These are phyloP conservation scores for Volutella citrinella DNA, from an alignment of 2,329 filamentous ascomycete species.

Conservation along the genomic window DNA sequence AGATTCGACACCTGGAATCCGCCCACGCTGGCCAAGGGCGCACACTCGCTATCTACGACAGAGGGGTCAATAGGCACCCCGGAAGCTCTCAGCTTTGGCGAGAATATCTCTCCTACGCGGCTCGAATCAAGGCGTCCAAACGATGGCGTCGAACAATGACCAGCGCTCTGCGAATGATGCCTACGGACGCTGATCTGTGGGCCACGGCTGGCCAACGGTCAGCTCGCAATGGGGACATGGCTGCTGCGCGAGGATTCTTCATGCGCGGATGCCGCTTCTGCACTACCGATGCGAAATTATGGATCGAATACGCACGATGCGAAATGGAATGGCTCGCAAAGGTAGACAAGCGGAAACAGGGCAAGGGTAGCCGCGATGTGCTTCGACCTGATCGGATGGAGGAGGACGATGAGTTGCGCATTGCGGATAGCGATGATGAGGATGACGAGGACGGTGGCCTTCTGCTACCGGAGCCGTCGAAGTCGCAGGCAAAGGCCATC, in stretches of 20 bases:
- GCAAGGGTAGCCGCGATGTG: conserved; percentile 43
- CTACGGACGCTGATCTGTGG: conserved; percentile 81
- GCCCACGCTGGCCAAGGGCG: conserved; percentile 74
- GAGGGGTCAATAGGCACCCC: conserved; percentile 79
- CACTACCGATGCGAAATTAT: conserved; percentile 68
- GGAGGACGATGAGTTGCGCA: conserved; percentile 46
- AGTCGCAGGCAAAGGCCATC: conserved; percentile 41
- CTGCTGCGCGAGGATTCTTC: conserved; percentile 78
- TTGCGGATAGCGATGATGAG: conserved; percentile 44
- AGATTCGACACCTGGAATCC: conserved; percentile 64
- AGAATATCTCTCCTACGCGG: conserved; percentile 81
- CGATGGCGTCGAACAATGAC: conserved; percentile 63
- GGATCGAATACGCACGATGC: conserved; percentile 85
- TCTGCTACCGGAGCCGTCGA: conserved; percentile 44
- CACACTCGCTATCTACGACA: conserved; percentile 85
- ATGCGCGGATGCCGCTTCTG: conserved; percentile 89
- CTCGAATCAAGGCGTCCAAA: conserved; percentile 63
- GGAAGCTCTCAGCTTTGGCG: conserved; percentile 82
- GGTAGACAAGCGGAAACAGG: conserved; percentile 69
- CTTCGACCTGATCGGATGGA: conserved; percentile 46
- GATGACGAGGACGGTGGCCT: conserved; percentile 41
- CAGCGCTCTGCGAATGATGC: conserved; percentile 78
- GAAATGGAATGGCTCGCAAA: conserved; percentile 91
- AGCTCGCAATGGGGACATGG: conserved; percentile 82
- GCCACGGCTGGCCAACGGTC: conserved; percentile 76